Base-by-base conservation (phyloP, 2,329 filamentous ascomycete genomes). In the Neofusicoccum kwambonambiense region DNA sequence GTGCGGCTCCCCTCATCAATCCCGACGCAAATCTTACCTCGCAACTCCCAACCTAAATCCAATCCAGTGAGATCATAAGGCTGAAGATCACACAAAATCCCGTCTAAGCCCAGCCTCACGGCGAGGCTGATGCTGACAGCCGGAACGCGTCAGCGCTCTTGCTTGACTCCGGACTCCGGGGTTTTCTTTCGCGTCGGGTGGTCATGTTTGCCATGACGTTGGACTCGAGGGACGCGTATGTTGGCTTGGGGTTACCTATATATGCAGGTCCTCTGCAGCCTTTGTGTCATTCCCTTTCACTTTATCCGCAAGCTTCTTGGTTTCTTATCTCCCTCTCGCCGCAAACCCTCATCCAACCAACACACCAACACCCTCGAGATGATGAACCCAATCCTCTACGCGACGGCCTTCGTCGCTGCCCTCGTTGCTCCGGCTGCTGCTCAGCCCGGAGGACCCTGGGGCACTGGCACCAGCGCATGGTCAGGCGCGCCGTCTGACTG, bases 341-440 rank as follows among this genome's bases (percentile, higher is more conserved):
- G 17, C 56, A 47, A 45, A 47, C 41, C 56, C 47, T 35, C 70
- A 69, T 35, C 70, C 74, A 41, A 74, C 72, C 31, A 67, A 71
- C 52, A 67, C 69, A 56, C 67, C 75, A 34, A 62, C 51, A 65
- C 35, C 37, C n/a, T 58, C 39, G 41, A 58, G 22, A 67, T 67
- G 66, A 62, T 61, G 41, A 60, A 35, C 49, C 66, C 64, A 51
- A 13, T 60, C 31, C 13, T 65, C 34, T 41, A 49, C 34, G 66
- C 60, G 44, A 64, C 60, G 34, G 60, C 56, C 2, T 47, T 64
- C n/a, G 52, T 61, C 19, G 42, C 63, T 17, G 22, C 47, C 31
- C 39, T 60, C 37, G 51, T 52, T 17, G 22, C 63, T 15, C 56
- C 60, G 12, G 19, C 47, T 45, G 52, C 51, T 42, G 52, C 52